Percentiles rank a stretch among this genome's conserved stretches.
These are phyloP conservation scores for Onygenales sp. DNA, from an alignment of 2,329 filamentous ascomycete genomes.

Conservation along the genomic window DNA sequence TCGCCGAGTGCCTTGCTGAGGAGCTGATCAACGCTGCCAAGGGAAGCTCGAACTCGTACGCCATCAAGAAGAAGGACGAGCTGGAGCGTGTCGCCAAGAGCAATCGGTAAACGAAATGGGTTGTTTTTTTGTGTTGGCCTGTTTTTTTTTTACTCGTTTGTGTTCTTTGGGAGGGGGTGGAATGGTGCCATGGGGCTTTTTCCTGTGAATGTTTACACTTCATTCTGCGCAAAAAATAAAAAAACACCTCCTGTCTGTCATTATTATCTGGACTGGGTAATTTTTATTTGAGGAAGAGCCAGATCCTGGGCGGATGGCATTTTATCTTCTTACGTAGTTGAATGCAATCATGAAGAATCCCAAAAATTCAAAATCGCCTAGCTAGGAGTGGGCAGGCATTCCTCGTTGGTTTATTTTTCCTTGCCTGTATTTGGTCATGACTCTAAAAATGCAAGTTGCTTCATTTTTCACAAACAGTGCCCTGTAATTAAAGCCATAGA, in stretches of 20 bases:
- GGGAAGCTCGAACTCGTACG: constrained; percentile 99
- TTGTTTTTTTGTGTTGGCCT: constrained; percentile 28
- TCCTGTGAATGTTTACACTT: background rate
- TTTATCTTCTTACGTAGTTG: constrained; percentile 27
- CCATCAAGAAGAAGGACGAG: constrained; percentile 99
- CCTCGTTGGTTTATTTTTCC: constrained; percentile 24
- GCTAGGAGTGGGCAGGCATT: background rate
- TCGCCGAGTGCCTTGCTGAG: constrained; percentile 98
- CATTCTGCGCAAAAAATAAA: constrained; percentile 4
- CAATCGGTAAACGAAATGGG: constrained; percentile 76
- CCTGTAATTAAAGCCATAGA: background rate
- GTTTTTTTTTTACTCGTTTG: constrained; percentile 23
- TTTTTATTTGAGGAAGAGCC: background rate
- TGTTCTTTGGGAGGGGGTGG: constrained; percentile 28
- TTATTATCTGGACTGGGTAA: background rate
- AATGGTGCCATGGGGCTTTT: constrained; percentile 17
- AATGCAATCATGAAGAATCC: constrained; percentile 33
- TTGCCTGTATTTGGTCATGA: constrained; percentile 36
- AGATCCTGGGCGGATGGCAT: background rate
- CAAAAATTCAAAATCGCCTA: too few species aligned
- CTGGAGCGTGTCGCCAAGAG: constrained; percentile 99
- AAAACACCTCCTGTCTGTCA: background rate
- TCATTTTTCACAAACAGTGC: background rate
- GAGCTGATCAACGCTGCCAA: constrained; percentile 99
- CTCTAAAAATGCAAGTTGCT: background rate